Evolutionary conservation across 768 basidiomycete species (phyloP), one percentile per base, ranked within the genome.

Genomic region (Russula sp.): DNA sequence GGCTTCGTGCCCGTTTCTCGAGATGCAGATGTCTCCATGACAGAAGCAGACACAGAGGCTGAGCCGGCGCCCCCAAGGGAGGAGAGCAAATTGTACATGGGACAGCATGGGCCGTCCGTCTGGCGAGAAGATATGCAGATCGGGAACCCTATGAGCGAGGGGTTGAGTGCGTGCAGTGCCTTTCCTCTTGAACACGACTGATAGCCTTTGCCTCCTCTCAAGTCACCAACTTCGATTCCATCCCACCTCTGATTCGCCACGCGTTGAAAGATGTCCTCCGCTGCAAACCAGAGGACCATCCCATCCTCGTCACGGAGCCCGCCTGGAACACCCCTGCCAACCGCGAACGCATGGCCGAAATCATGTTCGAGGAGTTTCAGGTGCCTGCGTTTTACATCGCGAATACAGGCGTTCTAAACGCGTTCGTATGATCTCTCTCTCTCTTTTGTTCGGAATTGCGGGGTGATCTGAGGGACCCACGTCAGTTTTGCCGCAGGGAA

Each of bases 351-450:
- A 91, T 98, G 88, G 91, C 94, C 11, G 94, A 98, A 76, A 89
- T 97, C 52, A 91, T 97, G 86, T 98, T 98, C 70, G 97, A 99
- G 75, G 89, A 96, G 68, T 96, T 97, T 69, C 79, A 91, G 52
- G 89, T 88, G 7, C 96, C 97, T 9, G 97, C 95, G 2, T 94
- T 96, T 76, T 99, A 98, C 73, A 90, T 96, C 44, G 94, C 95
- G 16, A 97, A 98, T 71, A 90, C 90, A 27, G 89, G 91, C 22
- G 96, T 98, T 14, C 76, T 98, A 60, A 95, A 91, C 72, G 89
- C 96, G 93, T 98, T 11, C 50, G 31, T 45, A 32, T 13, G 20
- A 45, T 52, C 35, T 39, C 37, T 20, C 1, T 35, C 16, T 37
- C 22, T 27, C n/a, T 61, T 58, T 6, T 13, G 59, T 57, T 59